phyloP scores from a whole-genome alignment of 2,329 filamentous ascomycete genomes.

The Sphaceloma murrayae region DNA sequence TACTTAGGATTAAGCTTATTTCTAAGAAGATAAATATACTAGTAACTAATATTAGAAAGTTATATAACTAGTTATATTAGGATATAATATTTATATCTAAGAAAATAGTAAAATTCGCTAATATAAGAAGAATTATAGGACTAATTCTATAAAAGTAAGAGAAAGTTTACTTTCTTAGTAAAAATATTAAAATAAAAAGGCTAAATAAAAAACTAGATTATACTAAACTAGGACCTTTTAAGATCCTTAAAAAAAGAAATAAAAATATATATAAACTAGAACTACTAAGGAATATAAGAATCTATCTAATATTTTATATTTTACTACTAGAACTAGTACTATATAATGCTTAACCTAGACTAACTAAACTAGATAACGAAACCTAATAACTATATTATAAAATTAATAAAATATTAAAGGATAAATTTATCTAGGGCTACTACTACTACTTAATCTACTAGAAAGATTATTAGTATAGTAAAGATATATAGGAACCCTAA shows the following conservation, averaged over 20 bases:
- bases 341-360: background rate
- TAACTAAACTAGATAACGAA: background rate
- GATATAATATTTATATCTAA: conserved; percentile 3
- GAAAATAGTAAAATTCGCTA: background rate
- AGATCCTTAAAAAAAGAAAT: conserved; percentile 12
- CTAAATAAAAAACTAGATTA: conserved; percentile 18
- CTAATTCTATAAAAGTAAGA: conserved; percentile 15
- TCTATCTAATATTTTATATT: conserved; percentile 19
- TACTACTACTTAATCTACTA: conserved; percentile 8
- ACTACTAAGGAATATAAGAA: conserved; percentile 11
- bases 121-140: conserved; percentile 4
- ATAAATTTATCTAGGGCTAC: background rate
- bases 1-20: conserved; percentile 12
- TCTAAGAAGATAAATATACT: conserved; percentile 9
- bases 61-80: conserved; percentile 10
- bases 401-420: background rate
- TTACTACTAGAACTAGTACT: conserved; percentile 15
- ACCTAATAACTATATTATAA: background rate
- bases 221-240: conserved; percentile 17
- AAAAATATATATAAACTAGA: conserved; percentile 17
- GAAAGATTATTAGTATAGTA: conserved; percentile 9
- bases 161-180: conserved; percentile 3
- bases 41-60: conserved; percentile 1
- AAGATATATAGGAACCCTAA: conserved; percentile 12
- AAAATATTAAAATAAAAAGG: conserved; percentile 17